phyloP scores from a whole-genome alignment of 257 asterid genomes.

The Lavandula angustifolia region DNA sequence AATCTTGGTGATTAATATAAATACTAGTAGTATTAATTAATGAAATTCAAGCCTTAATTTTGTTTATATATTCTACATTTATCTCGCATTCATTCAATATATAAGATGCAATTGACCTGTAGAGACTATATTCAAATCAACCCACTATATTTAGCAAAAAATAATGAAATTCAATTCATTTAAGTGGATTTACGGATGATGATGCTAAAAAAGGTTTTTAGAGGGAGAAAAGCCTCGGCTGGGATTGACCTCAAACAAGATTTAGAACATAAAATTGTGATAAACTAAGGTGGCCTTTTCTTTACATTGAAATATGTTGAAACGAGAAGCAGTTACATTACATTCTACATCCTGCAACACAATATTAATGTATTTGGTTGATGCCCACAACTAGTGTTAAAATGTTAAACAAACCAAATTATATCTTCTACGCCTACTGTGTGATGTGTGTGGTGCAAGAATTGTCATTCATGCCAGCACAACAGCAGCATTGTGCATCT shows the following conservation, averaged over 20 bases:
- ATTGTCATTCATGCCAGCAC: constrained; percentile 50
- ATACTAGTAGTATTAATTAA: too few relatives aligned
- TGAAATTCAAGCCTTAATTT: too few relatives aligned
- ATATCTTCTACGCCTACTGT: constrained; percentile 19
- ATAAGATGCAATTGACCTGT: too few relatives aligned
- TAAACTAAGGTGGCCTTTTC: neutral
- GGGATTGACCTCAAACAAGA: neutral
- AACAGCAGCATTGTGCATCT: constrained; percentile 71
- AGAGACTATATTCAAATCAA: too few relatives aligned
- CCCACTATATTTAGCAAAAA: too few relatives aligned
- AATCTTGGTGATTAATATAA: too few relatives aligned
- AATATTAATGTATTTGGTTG: constrained; percentile 22
- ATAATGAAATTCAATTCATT: too few relatives aligned
- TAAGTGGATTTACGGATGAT: too few relatives aligned
- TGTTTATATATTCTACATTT: too few relatives aligned
- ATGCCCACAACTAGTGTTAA: constrained; percentile 1
- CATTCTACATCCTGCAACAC: neutral
- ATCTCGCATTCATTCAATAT: too few relatives aligned
- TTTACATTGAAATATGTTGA: constrained; percentile 17
- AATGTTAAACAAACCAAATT: neutral
- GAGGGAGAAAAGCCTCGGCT: too few relatives aligned
- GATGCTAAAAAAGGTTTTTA: too few relatives aligned
- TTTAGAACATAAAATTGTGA: neutral
- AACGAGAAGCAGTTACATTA: neutral
- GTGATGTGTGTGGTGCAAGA: constrained; percentile 23